These are phyloP conservation scores for Alternaria ethzedia DNA, from an alignment of 2,329 filamentous ascomycete species.

Conservation along the genomic window DNA sequence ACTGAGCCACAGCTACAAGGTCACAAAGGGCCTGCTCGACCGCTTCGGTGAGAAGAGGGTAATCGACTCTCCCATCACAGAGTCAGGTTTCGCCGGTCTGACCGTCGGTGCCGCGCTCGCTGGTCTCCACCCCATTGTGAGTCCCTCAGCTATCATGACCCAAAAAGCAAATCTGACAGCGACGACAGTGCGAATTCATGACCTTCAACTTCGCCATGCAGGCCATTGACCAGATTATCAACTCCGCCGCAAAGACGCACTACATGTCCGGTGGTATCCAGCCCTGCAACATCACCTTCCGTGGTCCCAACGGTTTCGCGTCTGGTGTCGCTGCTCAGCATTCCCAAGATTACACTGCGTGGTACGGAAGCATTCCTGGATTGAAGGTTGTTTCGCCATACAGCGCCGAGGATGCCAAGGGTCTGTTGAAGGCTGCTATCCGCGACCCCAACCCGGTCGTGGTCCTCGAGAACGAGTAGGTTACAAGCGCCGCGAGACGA, in stretches of 20 bases:
- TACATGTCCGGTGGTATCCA: slow-evolving; percentile 99
- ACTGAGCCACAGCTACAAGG: slow-evolving; percentile 77
- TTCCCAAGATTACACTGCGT: slow-evolving; percentile 97
- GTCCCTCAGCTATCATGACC: slow-evolving; percentile 40
- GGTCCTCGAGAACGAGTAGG: slow-evolving; percentile 62
- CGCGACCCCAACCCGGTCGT: slow-evolving; percentile 97
- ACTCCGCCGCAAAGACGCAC: slow-evolving; percentile 97
- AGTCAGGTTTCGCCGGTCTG: slow-evolving; percentile 92
- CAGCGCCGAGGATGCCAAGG: slow-evolving; percentile 98
- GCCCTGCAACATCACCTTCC: slow-evolving; percentile 99
- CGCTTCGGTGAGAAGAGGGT: slow-evolving; percentile 97
- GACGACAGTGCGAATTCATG: slow-evolving; percentile 92
- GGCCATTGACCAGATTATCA: slow-evolving; percentile 99
- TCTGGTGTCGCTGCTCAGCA: slow-evolving; percentile 95
- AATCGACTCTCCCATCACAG: slow-evolving; percentile 98
- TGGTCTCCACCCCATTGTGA: slow-evolving; percentile 90
- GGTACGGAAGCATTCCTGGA: slow-evolving; percentile 98
- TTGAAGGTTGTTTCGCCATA: slow-evolving; percentile 96
- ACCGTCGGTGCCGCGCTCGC: slow-evolving; percentile 94
- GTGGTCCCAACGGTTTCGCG: slow-evolving; percentile 97
- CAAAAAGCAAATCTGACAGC: slow-evolving; percentile 20
- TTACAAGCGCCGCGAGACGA: background rate
- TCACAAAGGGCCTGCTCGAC: slow-evolving; percentile 96
- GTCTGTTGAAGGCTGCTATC: slow-evolving; percentile 95
- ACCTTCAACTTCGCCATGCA: slow-evolving; percentile 99